phyloP scores from a whole-genome alignment of 1,284 basidiomycete species.

The Phellinidium pouzarii region DNA sequence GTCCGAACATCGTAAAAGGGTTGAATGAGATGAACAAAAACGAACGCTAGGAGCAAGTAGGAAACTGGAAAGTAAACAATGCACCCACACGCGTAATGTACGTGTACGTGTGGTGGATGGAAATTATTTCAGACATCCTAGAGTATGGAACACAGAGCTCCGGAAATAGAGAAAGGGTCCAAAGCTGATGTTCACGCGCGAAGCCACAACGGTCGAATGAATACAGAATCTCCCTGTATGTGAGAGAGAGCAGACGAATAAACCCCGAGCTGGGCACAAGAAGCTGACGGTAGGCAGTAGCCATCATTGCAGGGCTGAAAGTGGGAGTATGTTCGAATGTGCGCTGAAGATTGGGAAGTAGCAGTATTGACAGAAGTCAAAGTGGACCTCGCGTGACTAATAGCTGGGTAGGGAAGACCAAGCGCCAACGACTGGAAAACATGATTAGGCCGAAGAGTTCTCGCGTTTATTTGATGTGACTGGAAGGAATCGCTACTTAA shows the following conservation, averaged over 20 bases:
- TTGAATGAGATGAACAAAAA: neutral
- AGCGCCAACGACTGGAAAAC: neutral
- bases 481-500: neutral
- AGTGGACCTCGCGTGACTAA: conserved; percentile 52
- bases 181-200: conserved; percentile 3
- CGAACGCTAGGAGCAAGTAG: neutral
- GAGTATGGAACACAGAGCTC: neutral
- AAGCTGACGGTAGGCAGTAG: neutral
- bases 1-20: conserved; percentile 5
- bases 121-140: conserved; percentile 11
- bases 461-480: neutral
- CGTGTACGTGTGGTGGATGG: neutral
- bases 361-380: conserved; percentile 43
- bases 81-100: neutral
- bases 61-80: conserved; percentile 1
- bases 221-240: conserved; percentile 1
- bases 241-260: conserved; percentile 3
- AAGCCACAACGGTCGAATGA: conserved; percentile 13
- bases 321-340: conserved; percentile 56
- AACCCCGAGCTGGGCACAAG: conserved; percentile 4
- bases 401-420: conserved; percentile 25
- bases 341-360: conserved; percentile 33
- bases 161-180: neutral
- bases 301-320: conserved; percentile 37
- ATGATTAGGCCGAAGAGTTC: neutral